A percentile compares a stretch with the other conserved stretches of the same genome.
phyloP scores from a whole-genome alignment of 2,329 filamentous ascomycete genomes.

The Cladophialophora immunda region DNA sequence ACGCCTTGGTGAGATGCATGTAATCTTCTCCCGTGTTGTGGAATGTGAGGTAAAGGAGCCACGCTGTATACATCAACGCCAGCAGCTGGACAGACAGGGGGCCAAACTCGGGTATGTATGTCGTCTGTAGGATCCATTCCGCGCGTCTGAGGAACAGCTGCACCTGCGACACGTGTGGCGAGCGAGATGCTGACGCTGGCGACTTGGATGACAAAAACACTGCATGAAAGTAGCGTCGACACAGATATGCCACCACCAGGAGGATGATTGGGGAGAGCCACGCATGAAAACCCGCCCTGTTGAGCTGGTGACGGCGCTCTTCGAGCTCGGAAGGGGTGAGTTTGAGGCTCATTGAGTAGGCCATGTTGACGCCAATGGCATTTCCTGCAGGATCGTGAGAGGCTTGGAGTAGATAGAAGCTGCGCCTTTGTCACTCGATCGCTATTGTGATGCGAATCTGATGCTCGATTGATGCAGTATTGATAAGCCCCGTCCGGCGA shows the following conservation, averaged over 20 bases:
- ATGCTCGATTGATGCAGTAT: background rate
- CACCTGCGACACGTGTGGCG: background rate
- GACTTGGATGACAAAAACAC: background rate
- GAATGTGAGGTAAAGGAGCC: conserved; percentile 37
- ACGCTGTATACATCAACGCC: conserved; percentile 33
- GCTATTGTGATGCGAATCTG: background rate
- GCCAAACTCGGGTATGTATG: conserved; percentile 37
- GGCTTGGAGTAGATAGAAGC: background rate
- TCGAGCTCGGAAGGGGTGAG: conserved; percentile 60
- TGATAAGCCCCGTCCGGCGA: background rate
- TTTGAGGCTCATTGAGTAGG: conserved; percentile 60
- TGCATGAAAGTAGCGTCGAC: conserved; percentile 32
- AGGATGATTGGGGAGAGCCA: conserved; percentile 62
- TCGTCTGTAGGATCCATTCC: conserved; percentile 33
- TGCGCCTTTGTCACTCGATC: background rate
- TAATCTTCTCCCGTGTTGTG: conserved; percentile 57
- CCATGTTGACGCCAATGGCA: conserved; percentile 5
- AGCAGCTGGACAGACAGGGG: conserved; percentile 34
- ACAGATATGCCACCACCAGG: conserved; percentile 51
- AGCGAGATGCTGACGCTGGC: conserved; percentile 27
- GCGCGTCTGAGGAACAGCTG: conserved; percentile 23
- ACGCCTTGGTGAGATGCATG: conserved; percentile 69
- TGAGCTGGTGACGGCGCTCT: conserved; percentile 61
- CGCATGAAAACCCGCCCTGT: conserved; percentile 63
- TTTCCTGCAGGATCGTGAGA: background rate